Conservation (phyloP, 1,139 yeast species). For the Yamadazyma sp. region DNA sequence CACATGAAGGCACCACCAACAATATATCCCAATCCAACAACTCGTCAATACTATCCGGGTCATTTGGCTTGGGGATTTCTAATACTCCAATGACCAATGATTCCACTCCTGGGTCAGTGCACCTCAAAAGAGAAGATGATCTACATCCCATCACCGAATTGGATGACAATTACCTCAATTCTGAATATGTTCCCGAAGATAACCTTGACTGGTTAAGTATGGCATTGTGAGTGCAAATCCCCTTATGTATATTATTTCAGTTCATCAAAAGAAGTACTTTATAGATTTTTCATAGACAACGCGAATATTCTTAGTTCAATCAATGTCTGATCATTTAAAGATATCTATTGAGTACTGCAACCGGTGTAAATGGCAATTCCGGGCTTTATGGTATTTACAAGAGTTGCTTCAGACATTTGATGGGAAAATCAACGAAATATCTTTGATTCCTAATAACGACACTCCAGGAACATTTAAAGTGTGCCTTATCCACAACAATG, state of each 20-base stretch:
- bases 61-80: conserved; percentile 14
- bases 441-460: conserved; percentile 40
- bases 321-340: background rate
- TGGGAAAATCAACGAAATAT: conserved; percentile 35
- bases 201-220: conserved; percentile 43
- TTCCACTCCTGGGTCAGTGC: conserved; percentile 13
- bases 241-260: conserved; percentile 2
- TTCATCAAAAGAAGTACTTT: conserved; percentile 1
- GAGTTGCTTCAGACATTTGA: conserved; percentile 47
- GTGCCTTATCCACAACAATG: conserved; percentile 14
- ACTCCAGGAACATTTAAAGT: conserved; percentile 42
- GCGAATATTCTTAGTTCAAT: conserved; percentile 1
- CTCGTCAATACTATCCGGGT: conserved; percentile 9
- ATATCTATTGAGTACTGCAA: conserved; percentile 39
- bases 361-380: conserved; percentile 49
- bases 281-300: conserved; percentile 4
- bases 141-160: conserved; percentile 19
- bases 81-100: conserved; percentile 10
- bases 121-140: conserved; percentile 14
- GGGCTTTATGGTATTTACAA: conserved; percentile 49
- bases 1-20: background rate
- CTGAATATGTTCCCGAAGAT: conserved; percentile 19
- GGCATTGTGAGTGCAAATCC: conserved; percentile 22
- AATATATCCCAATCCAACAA: conserved; percentile 5
- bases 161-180: conserved; percentile 16